Conservation (phyloP, 805 yeast species). For the Candida tibetensis region DNA sequence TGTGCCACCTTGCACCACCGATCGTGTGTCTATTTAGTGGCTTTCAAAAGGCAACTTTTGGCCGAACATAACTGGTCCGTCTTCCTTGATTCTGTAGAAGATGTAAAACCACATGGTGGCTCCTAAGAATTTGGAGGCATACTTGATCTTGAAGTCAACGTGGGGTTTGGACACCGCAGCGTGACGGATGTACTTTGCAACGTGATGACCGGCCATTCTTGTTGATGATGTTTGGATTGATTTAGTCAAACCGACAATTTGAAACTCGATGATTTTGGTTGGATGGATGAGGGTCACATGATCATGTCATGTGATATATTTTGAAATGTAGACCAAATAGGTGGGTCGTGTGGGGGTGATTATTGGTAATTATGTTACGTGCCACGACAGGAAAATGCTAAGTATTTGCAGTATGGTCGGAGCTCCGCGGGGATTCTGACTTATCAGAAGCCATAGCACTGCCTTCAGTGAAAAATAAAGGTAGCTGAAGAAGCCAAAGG, state of each 20-base stretch:
- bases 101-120: constrained; percentile 91
- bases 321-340: no score
- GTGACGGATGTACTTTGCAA: constrained; percentile 46
- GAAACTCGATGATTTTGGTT: constrained; percentile 7
- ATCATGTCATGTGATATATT: not conserved
- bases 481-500: no score
- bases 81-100: constrained; percentile 75
- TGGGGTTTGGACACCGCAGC: constrained; percentile 68
- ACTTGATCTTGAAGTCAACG: constrained; percentile 53
- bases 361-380: no score
- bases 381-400: no score
- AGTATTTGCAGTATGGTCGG: no score
- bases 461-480: no score
- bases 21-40: no score
- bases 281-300: constrained; percentile 2
- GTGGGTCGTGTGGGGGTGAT: no score
- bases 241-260: constrained; percentile 2
- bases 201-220: constrained; percentile 44
- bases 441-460: no score
- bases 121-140: constrained; percentile 67
- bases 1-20: no score
- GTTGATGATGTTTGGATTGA: constrained; percentile 1
- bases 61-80: constrained; percentile 59
- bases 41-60: constrained; percentile 39
- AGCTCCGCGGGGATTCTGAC: no score